phyloP scores from a whole-genome alignment of 2,329 filamentous ascomycete species.

The Decorospora gaudefroyi region DNA sequence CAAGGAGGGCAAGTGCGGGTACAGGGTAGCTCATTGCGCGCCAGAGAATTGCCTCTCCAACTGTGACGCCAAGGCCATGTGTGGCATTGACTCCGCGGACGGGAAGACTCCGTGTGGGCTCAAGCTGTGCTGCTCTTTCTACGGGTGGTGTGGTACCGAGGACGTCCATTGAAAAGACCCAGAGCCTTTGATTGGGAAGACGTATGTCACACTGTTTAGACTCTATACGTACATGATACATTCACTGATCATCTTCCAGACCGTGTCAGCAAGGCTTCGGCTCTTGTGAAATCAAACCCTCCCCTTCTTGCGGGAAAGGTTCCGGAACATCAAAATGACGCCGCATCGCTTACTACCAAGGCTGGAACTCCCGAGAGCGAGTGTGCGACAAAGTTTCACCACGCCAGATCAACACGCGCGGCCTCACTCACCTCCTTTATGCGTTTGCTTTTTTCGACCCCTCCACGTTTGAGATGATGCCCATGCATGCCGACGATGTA shows the following conservation, averaged over 20 bases:
- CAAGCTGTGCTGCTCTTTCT: slow-evolving; percentile 2
- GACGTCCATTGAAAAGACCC: background rate
- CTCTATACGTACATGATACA: background rate
- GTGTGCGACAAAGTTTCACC: slow-evolving; percentile 7
- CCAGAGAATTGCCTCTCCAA: slow-evolving; percentile 10
- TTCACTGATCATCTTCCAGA: background rate
- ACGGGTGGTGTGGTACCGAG: slow-evolving; percentile 1
- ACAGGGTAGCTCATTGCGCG: slow-evolving; percentile 10
- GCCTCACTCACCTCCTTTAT: slow-evolving; percentile 44
- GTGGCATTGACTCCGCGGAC: slow-evolving; percentile 15
- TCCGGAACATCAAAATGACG: slow-evolving; percentile 4
- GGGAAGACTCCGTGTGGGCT: background rate
- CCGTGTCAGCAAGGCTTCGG: slow-evolving; percentile 10
- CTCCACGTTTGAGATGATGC: slow-evolving; percentile 27
- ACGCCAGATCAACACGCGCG: slow-evolving; percentile 39
- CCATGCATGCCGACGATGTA: slow-evolving; percentile 20
- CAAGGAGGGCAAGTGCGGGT: slow-evolving; percentile 18
- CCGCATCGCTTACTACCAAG: slow-evolving; percentile 11
- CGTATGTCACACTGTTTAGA: background rate
- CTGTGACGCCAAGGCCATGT: slow-evolving; percentile 21
- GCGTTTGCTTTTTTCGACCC: slow-evolving; percentile 36
- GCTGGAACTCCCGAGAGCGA: slow-evolving; percentile 9
- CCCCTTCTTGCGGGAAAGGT: slow-evolving; percentile 1
- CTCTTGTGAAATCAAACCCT: slow-evolving; percentile 5
- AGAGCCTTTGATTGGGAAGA: background rate